Percentiles rank a stretch among this genome's conserved stretches.
Evolutionary conservation across 2,329 filamentous ascomycete genomes (phyloP).

Genomic region (Calonectria naviculata): DNA sequence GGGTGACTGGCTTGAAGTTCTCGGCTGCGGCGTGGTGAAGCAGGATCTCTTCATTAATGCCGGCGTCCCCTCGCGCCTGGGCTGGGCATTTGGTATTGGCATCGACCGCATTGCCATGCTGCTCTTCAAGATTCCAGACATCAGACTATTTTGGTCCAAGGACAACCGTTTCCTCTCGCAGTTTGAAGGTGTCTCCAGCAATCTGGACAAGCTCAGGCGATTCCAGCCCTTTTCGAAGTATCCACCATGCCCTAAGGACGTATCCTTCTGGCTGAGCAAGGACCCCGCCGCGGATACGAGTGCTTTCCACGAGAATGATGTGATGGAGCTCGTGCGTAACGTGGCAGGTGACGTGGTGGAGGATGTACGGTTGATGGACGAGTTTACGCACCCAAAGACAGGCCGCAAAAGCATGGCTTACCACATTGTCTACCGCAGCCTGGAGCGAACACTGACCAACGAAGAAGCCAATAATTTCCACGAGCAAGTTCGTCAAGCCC

Average conservation of each 20-base stretch:
- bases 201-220: slow-evolving; percentile 61
- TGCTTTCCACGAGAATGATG: slow-evolving; percentile 90
- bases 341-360: slow-evolving; percentile 87
- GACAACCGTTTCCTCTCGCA: slow-evolving; percentile 89
- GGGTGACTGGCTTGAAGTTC: slow-evolving; percentile 94
- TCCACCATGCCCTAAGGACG: slow-evolving; percentile 89
- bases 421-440: slow-evolving; percentile 90
- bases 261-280: slow-evolving; percentile 85
- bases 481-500: slow-evolving; percentile 68
- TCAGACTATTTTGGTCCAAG: slow-evolving; percentile 93
- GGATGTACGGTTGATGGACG: slow-evolving; percentile 85
- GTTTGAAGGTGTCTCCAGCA: slow-evolving; percentile 73
- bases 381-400: slow-evolving; percentile 90
- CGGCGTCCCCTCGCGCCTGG: slow-evolving; percentile 78
- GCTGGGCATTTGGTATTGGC: slow-evolving; percentile 96
- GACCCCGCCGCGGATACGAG: slow-evolving; percentile 58
- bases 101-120: slow-evolving; percentile 98
- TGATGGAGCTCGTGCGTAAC: slow-evolving; percentile 94
- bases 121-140: slow-evolving; percentile 95
- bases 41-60: slow-evolving; percentile 85
- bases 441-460: slow-evolving; percentile 91
- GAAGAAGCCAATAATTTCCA: slow-evolving; percentile 84
- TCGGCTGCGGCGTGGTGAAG: slow-evolving; percentile 91
- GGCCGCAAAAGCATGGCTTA: slow-evolving; percentile 89
- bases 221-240: slow-evolving; percentile 94